Base-by-base conservation (phyloP, 2,329 filamentous ascomycete species). In the Fusarium tricinctum region DNA sequence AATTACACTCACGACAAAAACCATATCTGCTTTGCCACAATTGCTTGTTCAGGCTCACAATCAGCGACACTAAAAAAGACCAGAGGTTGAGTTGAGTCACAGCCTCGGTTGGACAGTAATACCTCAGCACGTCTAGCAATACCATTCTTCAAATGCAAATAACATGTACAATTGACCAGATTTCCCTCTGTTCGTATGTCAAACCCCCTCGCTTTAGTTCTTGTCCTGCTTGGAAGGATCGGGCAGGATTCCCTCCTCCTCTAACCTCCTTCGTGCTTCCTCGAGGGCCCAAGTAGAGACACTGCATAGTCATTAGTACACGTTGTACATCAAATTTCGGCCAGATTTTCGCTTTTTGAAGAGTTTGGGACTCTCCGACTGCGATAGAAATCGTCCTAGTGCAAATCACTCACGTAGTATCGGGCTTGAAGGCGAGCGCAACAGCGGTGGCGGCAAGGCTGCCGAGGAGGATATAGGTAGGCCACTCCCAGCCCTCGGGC, bases 261-360 rank as follows among this genome's bases (percentile, higher is more conserved):
- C 96, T 87, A 99, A 89, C 84, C 96, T 88, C 84, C 96, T 89
- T 78, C 96, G 89, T 53, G 96, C 96, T 84, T 99, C 96, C 83
- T 99, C 96, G 43, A 99, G 89, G 68, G 96, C 96, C 96, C 96
- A 99, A 56, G 95, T 98, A 85, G 98, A 96, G 89, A 99, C 97
- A 81, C 96, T 99, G 75, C 64, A 59, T 19, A 52, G 28, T 19
- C 22, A 69, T 81, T 73, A 80, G 77, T 35, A 44, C 23, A 44
- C 30, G 28, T 19, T 42, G n/a, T 42, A 15, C 68, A 70, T 53
- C 68, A 72, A 32, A 40, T 22, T 14, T 20, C 38, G 30, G 26
- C 46, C 46, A 44, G 15, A n/a, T 39, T 35, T 47, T 40, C 42
- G 60, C 52, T 26, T 17, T 39, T 19, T 13, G 28, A 9, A 23